Evolutionary conservation across 495 filamentous ascomycete species (phyloP), one percentile per base, ranked within the genome.

Genomic region (Penicillium cosmopolitanum): DNA sequence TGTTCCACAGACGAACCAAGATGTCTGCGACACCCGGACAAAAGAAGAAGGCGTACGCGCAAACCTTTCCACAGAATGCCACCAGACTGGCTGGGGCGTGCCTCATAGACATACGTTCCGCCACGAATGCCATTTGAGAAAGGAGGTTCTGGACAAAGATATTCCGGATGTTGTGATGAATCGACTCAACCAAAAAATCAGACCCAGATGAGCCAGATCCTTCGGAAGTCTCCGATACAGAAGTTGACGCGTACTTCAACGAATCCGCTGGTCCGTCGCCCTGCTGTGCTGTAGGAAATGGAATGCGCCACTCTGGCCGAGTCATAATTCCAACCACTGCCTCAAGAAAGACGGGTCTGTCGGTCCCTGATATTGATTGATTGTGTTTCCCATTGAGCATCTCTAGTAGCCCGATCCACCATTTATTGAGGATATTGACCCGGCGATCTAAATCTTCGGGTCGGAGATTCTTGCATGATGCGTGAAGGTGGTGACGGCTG

Each of bases 11-110:
- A 25, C 92, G 83, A 28, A 96, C 85, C 53, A 98, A 80, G 40
- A 94, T 85, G 65, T 97, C 93, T 38, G 92, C 89, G 56, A 97
- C 83, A 16, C 92, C 92, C 0, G 93, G 89, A 40, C 92, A 95
- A 71, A 97, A 98, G 69, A 95, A 96, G 74, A 97, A 98, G 35
- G 95, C 95, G 73, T 96, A 97, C 9, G 95, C 95, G 64, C 87
- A 90, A 15, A 92, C 91, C 73, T 96, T 97, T 52, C 94, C 95
- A 67, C 92, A 95, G 75, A 97, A 98, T 34, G 89, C 87, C 48
- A 98, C 93, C 58, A 98, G 73, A 67, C 91, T 96, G 38, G 91
- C 86, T n/a, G 95, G 90, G n/a, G 92, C 90, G 66, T 91, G 88
- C 65, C 91, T 85, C 63, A 92, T 77, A 8, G 90, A 93, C 89